These are phyloP conservation scores for Arabidopsis suecica DNA, from an alignment of 345 rosid species.

Conservation along the genomic window DNA sequence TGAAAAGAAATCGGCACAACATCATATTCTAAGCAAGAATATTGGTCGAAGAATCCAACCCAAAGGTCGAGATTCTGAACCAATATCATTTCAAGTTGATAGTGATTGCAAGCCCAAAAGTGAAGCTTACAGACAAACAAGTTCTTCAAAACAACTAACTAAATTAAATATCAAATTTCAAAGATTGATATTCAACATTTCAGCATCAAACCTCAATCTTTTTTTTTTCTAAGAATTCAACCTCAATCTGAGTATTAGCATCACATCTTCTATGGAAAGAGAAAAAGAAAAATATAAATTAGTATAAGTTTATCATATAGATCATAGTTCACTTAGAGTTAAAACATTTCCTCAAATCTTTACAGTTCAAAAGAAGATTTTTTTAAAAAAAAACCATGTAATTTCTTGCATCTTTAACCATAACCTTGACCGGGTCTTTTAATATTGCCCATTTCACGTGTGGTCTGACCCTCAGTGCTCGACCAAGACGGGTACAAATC, in stretches of 20 bases:
- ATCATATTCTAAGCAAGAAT: no score
- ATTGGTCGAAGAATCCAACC: no score
- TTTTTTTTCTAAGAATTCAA: background rate
- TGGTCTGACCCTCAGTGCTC: constrained; percentile 60
- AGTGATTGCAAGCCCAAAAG: no score
- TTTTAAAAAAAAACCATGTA: background rate
- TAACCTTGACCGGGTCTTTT: constrained; percentile 52
- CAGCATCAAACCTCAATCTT: background rate
- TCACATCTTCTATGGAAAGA: background rate
- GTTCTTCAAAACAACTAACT: no score
- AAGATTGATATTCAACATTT: background rate
- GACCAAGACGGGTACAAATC: constrained; percentile 64
- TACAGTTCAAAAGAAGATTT: background rate
- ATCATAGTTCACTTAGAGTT: background rate
- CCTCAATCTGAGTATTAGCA: background rate
- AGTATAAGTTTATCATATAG: background rate
- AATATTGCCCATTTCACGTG: constrained; percentile 57
- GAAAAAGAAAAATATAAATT: background rate
- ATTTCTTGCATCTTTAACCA: background rate
- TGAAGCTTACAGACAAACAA: no score
- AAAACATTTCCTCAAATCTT: background rate
- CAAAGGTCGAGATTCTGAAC: no score
- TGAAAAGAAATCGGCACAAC: no score
- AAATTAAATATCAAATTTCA: no score
- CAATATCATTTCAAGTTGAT: no score